Evolutionary conservation across 2,329 filamentous ascomycete genomes (phyloP).

Genomic region (Microdochium bolleyi): DNA sequence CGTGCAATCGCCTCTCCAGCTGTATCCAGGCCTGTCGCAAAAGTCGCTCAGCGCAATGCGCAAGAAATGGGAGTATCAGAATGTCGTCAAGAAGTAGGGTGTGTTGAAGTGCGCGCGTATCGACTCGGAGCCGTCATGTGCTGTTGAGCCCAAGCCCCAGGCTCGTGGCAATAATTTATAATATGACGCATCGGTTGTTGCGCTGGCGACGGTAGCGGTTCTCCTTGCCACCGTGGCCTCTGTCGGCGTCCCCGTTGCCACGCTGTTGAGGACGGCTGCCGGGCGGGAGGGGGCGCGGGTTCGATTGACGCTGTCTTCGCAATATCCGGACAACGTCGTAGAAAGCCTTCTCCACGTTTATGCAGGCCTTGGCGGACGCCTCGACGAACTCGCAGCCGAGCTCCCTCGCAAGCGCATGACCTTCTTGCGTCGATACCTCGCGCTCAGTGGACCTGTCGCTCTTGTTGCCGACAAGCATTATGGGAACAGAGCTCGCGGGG

Average conservation of each 20-base stretch:
- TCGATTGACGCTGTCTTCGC: constrained; percentile 67
- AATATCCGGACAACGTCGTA: constrained; percentile 94
- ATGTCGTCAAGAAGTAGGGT: constrained; percentile 11
- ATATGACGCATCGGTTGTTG: constrained; percentile 29
- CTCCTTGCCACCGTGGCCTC: constrained; percentile 12
- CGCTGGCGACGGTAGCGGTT: constrained; percentile 16
- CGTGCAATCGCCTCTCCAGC: not conserved
- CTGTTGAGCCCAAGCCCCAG: not conserved
- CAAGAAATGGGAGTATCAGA: constrained; percentile 12
- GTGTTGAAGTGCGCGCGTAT: constrained; percentile 2
- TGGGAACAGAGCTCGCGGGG: constrained; percentile 67
- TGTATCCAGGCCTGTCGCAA: not conserved
- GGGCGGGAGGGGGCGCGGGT: constrained; percentile 27
- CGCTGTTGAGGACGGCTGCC: constrained; percentile 19
- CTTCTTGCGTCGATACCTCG: constrained; percentile 94
- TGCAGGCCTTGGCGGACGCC: constrained; percentile 94
- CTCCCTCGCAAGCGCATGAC: constrained; percentile 82
- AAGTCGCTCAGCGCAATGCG: not conserved
- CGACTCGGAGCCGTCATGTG: not conserved
- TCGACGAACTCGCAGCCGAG: constrained; percentile 95
- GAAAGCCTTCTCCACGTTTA: constrained; percentile 97
- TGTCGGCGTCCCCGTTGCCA: constrained; percentile 9
- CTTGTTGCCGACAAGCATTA: constrained; percentile 99
- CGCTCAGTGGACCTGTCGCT: constrained; percentile 93
- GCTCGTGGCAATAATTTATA: constrained; percentile 21